phyloP scores from a whole-genome alignment of 345 rosid species.

The Salix brachista region DNA sequence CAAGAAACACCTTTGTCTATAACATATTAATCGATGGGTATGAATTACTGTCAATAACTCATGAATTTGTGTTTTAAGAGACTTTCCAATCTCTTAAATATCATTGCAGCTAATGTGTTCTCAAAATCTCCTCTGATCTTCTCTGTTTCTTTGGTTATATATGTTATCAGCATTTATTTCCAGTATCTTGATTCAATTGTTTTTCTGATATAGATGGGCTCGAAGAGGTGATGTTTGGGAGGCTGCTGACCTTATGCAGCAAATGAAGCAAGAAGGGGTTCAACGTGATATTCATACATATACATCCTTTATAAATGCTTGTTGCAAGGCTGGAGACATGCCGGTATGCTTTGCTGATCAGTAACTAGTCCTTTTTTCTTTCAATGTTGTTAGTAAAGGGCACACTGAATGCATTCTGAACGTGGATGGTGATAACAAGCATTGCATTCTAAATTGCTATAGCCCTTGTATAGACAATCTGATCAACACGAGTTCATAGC shows the following conservation, averaged over 20 bases:
- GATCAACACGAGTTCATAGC: neutral
- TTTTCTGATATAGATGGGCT: conserved; percentile 64
- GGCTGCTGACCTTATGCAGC: conserved; percentile 91
- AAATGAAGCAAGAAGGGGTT: conserved; percentile 84
- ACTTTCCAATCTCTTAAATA: neutral
- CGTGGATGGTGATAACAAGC: neutral
- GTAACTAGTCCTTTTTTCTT: neutral
- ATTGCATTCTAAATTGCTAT: neutral
- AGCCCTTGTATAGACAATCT: neutral
- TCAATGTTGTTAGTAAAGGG: neutral
- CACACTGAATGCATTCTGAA: neutral
- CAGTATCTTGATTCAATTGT: neutral
- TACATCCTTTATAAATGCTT: conserved; percentile 91
- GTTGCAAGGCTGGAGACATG: conserved; percentile 97
- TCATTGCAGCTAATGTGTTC: neutral
- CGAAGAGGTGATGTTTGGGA: conserved; percentile 98
- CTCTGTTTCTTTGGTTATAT: neutral
- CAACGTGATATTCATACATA: conserved; percentile 86
- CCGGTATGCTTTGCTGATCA: conserved; percentile 39
- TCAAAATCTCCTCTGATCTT: neutral
- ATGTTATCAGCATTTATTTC: neutral
- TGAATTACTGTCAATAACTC: conserved; percentile 3
- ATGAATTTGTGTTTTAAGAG: neutral
- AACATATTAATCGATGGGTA: conserved; percentile 96
- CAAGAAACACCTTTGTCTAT: conserved; percentile 72